Evolutionary conservation across 495 filamentous ascomycete species (phyloP), one percentile per base, ranked within the genome.

Genomic region (Letharia columbiana): DNA sequence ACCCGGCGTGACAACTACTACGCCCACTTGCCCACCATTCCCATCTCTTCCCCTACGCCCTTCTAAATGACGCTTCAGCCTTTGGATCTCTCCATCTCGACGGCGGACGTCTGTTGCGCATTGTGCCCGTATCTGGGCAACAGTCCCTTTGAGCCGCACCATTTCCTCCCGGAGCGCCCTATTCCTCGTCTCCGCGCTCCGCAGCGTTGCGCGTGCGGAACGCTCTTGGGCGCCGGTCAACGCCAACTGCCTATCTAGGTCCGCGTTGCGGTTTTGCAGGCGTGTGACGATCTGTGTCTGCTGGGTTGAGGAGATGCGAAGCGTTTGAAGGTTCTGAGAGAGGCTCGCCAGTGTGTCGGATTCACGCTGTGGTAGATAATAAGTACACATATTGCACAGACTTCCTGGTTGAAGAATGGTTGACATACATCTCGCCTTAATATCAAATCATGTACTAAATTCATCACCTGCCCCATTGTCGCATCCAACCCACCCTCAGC

Each of bases 41-140:
- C 81, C 81, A 47, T 84, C 80, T 2, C 81, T 78, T 41, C 81
- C 81, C 68, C 82, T 72, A 59, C 82, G 75, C 40, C 84, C 85
- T n/a, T 81, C 82, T 63, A 91, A 73, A 71, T 96, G 91, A 65
- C 87, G 87, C 78, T 96, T 98, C 70, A 98, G 77, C 62, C 86
- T 86, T 71, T 92, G 87, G 62, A 98, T 86, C 77, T 96, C 89
- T 54, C 91, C 80, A 71, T 98, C 94, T 15, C 93, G 86, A 72
- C 96, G 93, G 65, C 94, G 87, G 17, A 98, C 83, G 71, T 98
- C 94, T 71, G 91, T 97, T 42, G 91, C 90, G 74, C 91, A 96
- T 70, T 93, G 87, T 8, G 87, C 83, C 52, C 92, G 83, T 17
- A 95, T 90, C 73, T 98, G 93, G 45, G 85, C 81, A 1, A 96